Evolutionary conservation across 73 alveolate genomes (phyloP).

Genomic region (Paramecium pentaurelia): DNA sequence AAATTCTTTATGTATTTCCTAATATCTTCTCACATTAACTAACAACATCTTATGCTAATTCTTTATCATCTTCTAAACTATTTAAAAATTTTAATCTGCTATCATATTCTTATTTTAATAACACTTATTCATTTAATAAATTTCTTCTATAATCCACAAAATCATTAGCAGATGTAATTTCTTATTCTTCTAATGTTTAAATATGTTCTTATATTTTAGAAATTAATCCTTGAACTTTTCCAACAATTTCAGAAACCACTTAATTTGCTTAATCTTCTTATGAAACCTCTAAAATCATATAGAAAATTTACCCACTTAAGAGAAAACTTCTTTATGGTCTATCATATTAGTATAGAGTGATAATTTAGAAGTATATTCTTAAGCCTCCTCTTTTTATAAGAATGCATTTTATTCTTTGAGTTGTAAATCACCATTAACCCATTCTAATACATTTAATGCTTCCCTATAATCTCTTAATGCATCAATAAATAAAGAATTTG

Average conservation of each 20-base stretch:
- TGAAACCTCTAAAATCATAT: not conserved
- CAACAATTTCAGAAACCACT: constrained; percentile 24
- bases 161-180: constrained; percentile 46
- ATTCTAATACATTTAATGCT: constrained; percentile 18
- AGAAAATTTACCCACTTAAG: not conserved
- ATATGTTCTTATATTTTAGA: constrained; percentile 21
- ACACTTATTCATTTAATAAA: not conserved
- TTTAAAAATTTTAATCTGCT: constrained; percentile 31
- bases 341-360: not conserved
- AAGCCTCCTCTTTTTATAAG: constrained; percentile 3
- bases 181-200: constrained; percentile 7
- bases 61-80: constrained; percentile 23
- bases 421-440: constrained; percentile 27
- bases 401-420: not conserved
- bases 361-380: constrained; percentile 13
- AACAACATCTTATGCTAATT: constrained; percentile 32
- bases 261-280: not conserved
- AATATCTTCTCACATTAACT: not conserved
- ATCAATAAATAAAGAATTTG: constrained; percentile 29
- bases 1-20: constrained; percentile 12
- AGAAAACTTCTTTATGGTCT: not conserved
- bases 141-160: constrained; percentile 4
- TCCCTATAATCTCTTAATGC: constrained; percentile 42
- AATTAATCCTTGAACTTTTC: constrained; percentile 9
- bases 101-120: constrained; percentile 23